Evolutionary conservation across 2,329 filamentous ascomycete species (phyloP), one percentile per base, ranked within the genome.

Genomic region (Penicillium palitans): DNA sequence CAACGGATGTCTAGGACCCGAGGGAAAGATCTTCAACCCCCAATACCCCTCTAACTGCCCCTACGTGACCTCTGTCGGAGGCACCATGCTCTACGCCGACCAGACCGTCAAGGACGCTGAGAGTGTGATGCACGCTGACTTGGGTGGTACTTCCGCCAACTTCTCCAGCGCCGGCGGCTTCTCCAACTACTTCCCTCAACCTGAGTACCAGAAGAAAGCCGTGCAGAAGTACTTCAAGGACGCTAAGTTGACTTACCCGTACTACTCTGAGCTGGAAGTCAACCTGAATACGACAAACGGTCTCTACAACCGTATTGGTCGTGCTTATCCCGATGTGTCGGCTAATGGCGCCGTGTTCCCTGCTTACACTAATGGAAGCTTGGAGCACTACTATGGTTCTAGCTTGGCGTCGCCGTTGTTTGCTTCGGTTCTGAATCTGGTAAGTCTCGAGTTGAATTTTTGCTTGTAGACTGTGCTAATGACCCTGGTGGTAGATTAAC

Each of bases 1-100:
- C 4, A 72, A 73, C 7, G 76, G 77, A 6, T 77, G 75, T 35
- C 64, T 77, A 3, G 78, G 77, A 2, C 72, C 74, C 7, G 68
- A 73, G 0, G 63, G 67, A 25, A 75, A 74, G 35, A 77, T 80
- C 24, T 84, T 83, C 69, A 76, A 77, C 39, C 81, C 82, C 0
- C 72, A 76, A 29, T 83, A 80, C 64, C 80, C 81, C 29, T 76
- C 77, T 0, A 75, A 73, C 27, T 85, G 82, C 54, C 82, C 83
- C 0, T 85, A 81, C 66, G 76, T 83, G 15, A 79, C 80, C 0
- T 70, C 76, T 3, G 80, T 83, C 1, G 81, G 81, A 5, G 71
- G 66, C 1, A 73, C 72, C 0, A 69, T 68, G 67, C 52, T 76
- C 52, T 69, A 74, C 55, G 19, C 52, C 33, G 66, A 69, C 37